A percentile compares a stretch with the other conserved stretches of the same genome.
These are phyloP conservation scores for Collybiopsis confluens DNA, from an alignment of 768 basidiomycete species.

Conservation along the genomic window DNA sequence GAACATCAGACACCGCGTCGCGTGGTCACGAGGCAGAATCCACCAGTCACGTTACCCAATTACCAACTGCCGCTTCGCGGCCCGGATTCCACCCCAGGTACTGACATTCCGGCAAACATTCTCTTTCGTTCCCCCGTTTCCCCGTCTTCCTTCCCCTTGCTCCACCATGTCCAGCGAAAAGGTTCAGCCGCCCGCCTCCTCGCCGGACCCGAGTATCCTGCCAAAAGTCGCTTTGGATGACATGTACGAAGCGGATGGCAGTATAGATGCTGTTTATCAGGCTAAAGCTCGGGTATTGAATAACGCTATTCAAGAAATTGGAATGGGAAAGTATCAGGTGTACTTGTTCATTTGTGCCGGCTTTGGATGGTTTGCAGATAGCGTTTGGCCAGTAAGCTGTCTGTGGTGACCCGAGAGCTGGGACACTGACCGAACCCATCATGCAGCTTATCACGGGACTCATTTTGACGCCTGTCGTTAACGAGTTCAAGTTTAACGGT, in stretches of 20 bases:
- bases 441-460: slow-evolving; percentile 58
- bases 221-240: slow-evolving; percentile 9
- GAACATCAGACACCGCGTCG: too few relatives aligned
- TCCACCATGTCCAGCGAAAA: background rate
- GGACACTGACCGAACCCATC: too few relatives aligned
- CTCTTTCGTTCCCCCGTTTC: too few relatives aligned
- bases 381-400: slow-evolving; percentile 62
- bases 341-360: slow-evolving; percentile 62
- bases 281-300: slow-evolving; percentile 57
- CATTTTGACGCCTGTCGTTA: slow-evolving; percentile 57
- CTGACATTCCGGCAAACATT: too few relatives aligned
- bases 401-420: too few relatives aligned
- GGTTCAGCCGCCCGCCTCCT: background rate
- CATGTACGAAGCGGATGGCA: slow-evolving; percentile 16
- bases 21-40: too few relatives aligned
- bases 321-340: slow-evolving; percentile 71
- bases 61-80: too few relatives aligned
- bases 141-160: too few relatives aligned
- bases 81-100: too few relatives aligned
- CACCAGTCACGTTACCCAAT: too few relatives aligned
- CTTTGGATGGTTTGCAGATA: slow-evolving; percentile 79
- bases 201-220: background rate
- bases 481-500: slow-evolving; percentile 60
- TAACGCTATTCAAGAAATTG: slow-evolving; percentile 59
- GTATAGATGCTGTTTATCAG: slow-evolving; percentile 53